Evolutionary conservation across 2,329 filamentous ascomycete species (phyloP), one percentile per base, ranked within the genome.

Genomic region (Xylaria sp.): DNA sequence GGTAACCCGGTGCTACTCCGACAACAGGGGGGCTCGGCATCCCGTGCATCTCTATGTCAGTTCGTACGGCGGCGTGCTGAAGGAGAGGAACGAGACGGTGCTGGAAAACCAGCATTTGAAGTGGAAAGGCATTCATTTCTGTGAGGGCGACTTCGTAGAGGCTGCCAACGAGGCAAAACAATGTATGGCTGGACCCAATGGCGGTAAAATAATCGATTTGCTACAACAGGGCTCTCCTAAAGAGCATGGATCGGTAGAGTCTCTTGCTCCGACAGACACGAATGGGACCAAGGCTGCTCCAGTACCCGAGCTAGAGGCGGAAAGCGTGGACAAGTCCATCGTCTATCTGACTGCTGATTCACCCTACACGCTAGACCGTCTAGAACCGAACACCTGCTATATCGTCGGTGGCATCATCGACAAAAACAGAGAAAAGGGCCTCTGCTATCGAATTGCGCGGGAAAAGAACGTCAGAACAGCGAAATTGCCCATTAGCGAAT

Each of bases 391-490:
- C 81, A 94, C 91, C 69, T 95, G 90, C 67, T 99, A 99, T 80
- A 91, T 99, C 71, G 92, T 99, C 65, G 96, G 96, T 42, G 96
- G 95, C 0, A 85, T 99, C 42, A 96, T 99, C 29, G 96, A 99
- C 82, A 94, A 94, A 82, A 99, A 99, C 81, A 88, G 96, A 53
- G 91, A 99, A 81, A 99, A 99, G 83, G 94, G 93, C 0, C 85
- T 99, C 44, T 99, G 96, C 81, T 94, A 97, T 84, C 91, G 91
- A 75, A 87, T 92, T 18, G 96, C 96, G 0, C 84, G 87, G 62
- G 88, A 91, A 63, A 86, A 86, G 70, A 92, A 92, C 0, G 89
- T 99, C 74, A 91, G 91, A 71, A 98, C 96, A 0, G 96, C 95
- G 1, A 94, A 93, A 78, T 81, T 99, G 64, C 96, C 96, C 0